These are phyloP conservation scores for Penicillium crystallinum DNA, from an alignment of 495 filamentous ascomycete species.

Conservation along the genomic window DNA sequence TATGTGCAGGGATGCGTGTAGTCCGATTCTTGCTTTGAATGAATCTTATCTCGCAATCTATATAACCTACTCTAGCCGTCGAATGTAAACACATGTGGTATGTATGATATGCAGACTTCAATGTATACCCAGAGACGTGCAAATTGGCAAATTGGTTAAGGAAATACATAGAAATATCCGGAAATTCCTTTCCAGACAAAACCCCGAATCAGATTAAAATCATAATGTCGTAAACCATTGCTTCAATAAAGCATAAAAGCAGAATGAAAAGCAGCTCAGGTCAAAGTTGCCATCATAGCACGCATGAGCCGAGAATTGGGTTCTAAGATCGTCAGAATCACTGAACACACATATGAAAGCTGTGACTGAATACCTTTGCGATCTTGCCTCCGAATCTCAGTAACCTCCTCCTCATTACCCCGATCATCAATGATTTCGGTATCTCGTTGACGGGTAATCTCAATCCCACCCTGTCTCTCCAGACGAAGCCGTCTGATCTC, in stretches of 20 bases:
- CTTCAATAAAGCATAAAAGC: slow-evolving; percentile 1
- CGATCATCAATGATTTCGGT: slow-evolving; percentile 37
- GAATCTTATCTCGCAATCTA: no score
- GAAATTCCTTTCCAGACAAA: not conserved
- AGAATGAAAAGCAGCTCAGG: slow-evolving; percentile 33
- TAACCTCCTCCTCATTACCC: slow-evolving; percentile 47
- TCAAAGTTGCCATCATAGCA: slow-evolving; percentile 74
- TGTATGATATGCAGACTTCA: not conserved
- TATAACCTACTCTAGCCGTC: no score
- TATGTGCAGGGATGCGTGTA: no score
- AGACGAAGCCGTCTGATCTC: slow-evolving; percentile 40
- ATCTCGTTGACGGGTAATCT: slow-evolving; percentile 45
- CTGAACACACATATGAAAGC: slow-evolving; percentile 46
- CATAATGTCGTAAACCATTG: slow-evolving; percentile 2
- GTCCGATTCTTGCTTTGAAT: no score
- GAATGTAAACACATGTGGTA: no score
- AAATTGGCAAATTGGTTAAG: not conserved
- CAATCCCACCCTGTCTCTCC: slow-evolving; percentile 37
- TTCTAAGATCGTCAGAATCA: slow-evolving; percentile 31
- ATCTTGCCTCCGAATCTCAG: slow-evolving; percentile 67
- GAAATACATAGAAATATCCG: slow-evolving; percentile 5
- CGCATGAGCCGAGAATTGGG: slow-evolving; percentile 61
- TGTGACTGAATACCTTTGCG: slow-evolving; percentile 73
- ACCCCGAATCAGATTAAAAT: not conserved
- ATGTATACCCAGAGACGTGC: not conserved